Evolutionary conservation across 225 moss, liverwort and hornwort species (phyloP).

Genomic region (Antitrichia curtipendula): DNA sequence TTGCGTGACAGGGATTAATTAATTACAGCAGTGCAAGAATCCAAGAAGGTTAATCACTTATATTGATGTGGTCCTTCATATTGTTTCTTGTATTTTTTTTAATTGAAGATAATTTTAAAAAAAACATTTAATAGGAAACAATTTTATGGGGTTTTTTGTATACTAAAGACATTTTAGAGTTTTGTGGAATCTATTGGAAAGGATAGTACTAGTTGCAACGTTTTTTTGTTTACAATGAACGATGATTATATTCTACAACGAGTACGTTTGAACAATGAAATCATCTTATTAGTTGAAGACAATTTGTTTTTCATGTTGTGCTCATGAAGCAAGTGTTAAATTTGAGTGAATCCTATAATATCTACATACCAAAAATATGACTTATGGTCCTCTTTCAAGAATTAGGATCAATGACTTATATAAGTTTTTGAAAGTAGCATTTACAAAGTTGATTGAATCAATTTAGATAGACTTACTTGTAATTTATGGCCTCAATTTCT

Average conservation of each 20-base stretch:
- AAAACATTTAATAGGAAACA: background rate
- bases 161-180: background rate
- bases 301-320: background rate
- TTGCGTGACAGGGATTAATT: background rate
- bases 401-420: no score
- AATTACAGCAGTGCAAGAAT: background rate
- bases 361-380: background rate
- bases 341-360: background rate
- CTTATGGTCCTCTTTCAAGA: background rate
- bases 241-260: background rate
- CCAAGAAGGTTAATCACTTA: background rate
- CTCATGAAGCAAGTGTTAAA: background rate
- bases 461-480: background rate
- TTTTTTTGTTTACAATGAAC: background rate
- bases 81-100: background rate
- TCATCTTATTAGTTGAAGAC: background rate
- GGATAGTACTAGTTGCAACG: rapidly evolving
- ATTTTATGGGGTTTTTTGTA: background rate
- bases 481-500: background rate
- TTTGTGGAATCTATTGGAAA: background rate
- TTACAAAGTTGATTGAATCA: background rate
- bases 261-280: background rate
- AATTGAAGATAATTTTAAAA: background rate
- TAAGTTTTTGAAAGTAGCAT: background rate
- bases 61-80: rapidly evolving